These are phyloP conservation scores for Chaetomium sp. DNA, from an alignment of 2,329 filamentous ascomycete species.

Conservation along the genomic window DNA sequence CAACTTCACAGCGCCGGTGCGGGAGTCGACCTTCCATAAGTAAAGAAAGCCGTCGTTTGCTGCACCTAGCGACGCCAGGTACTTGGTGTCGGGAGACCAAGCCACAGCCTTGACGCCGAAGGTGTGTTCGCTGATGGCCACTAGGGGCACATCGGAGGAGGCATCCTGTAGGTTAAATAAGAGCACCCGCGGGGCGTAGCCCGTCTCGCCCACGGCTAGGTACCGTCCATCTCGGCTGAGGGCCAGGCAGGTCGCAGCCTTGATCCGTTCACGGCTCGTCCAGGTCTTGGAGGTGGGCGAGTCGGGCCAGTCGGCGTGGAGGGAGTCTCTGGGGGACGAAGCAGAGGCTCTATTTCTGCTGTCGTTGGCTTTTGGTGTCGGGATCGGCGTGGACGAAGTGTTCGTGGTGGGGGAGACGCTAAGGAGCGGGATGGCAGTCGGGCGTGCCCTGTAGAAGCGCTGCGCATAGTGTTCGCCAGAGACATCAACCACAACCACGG, in stretches of 20 bases:
- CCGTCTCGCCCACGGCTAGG: constrained; percentile 91
- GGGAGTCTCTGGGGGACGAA: constrained; percentile 51
- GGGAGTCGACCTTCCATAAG: constrained; percentile 84
- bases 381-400: constrained; percentile 52
- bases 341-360: constrained; percentile 59
- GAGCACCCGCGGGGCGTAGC: constrained; percentile 87
- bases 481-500: constrained; percentile 85
- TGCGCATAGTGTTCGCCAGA: constrained; percentile 70
- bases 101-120: constrained; percentile 87
- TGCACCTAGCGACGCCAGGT: constrained; percentile 83
- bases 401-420: constrained; percentile 55
- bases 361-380: constrained; percentile 64
- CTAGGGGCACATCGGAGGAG: constrained; percentile 78
- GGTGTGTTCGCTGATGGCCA: constrained; percentile 84
- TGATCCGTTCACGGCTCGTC: constrained; percentile 89
- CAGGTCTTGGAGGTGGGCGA: constrained; percentile 69
- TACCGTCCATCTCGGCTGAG: constrained; percentile 85
- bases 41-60: constrained; percentile 94
- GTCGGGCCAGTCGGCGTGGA: constrained; percentile 62
- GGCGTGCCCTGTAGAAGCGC: constrained; percentile 87
- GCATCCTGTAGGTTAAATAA: constrained; percentile 84
- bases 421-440: constrained; percentile 70
- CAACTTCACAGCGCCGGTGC: constrained; percentile 75
- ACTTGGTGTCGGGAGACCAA: constrained; percentile 85
- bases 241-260: constrained; percentile 87